Conservation (phyloP, 1,139 yeast species). For the Zygosaccharomyces pseudobailii region DNA sequence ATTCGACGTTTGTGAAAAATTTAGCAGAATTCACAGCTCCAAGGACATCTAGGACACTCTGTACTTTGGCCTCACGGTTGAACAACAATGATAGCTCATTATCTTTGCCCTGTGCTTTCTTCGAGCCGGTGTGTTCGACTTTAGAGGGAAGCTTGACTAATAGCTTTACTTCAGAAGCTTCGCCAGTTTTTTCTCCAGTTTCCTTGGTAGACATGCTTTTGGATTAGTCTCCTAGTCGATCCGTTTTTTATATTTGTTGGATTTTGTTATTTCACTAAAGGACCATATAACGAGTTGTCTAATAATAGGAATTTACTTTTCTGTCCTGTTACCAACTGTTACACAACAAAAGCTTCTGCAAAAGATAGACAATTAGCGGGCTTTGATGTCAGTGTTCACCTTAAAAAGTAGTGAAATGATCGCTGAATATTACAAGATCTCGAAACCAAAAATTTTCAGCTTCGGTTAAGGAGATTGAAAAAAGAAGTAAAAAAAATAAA, state of each 20-base stretch:
- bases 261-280: not conserved
- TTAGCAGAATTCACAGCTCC: slow-evolving; percentile 26
- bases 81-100: slow-evolving; percentile 25
- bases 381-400: not conserved
- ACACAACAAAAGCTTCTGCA: not conserved
- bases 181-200: not conserved
- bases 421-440: no score
- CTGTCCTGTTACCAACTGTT: not conserved
- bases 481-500: slow-evolving; percentile 2
- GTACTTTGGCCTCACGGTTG: slow-evolving; percentile 25
- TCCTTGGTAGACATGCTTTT: slow-evolving; percentile 9
- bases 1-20: slow-evolving; percentile 27
- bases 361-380: not conserved
- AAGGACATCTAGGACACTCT: slow-evolving; percentile 25
- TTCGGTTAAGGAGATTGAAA: slow-evolving; percentile 2
- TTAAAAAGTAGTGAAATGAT: not conserved
- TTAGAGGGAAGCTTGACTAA: slow-evolving; percentile 12
- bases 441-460: not conserved
- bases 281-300: not conserved
- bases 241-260: not conserved
- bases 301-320: not conserved
- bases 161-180: slow-evolving; percentile 7
- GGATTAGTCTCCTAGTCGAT: no score
- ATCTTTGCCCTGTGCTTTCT: slow-evolving; percentile 7
- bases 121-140: slow-evolving; percentile 1